phyloP scores from a whole-genome alignment of 139 green algal species.

The Chlamydomonas sp. region DNA sequence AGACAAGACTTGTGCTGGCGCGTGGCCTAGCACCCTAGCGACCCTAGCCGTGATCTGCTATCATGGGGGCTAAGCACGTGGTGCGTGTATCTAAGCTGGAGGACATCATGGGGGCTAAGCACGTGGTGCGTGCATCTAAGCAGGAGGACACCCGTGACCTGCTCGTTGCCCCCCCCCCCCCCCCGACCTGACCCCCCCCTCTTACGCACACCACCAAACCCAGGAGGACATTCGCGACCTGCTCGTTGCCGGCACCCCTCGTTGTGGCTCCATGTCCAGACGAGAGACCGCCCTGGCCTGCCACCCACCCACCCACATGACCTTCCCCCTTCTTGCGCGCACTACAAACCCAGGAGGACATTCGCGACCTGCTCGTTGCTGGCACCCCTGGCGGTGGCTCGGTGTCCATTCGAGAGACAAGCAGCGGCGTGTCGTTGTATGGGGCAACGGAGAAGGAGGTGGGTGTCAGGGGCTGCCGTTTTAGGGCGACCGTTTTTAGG shows the following conservation, averaged over 20 bases:
- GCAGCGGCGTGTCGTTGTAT: conserved; percentile 65
- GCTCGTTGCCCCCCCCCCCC: too few species aligned
- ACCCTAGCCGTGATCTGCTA: too few species aligned
- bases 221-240: conserved; percentile 85
- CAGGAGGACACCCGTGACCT: too few species aligned
- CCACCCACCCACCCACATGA: neutral
- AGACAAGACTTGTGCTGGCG: too few species aligned
- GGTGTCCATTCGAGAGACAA: conserved; percentile 70
- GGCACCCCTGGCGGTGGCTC: conserved; percentile 19
- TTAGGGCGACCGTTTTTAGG: too few species aligned
- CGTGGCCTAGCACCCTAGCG: too few species aligned
- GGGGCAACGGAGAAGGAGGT: conserved; percentile 78
- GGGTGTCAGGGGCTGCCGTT: conserved; percentile 5
- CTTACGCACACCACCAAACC: too few species aligned
- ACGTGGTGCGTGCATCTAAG: too few species aligned
- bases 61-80: too few species aligned
- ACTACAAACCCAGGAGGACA: conserved; percentile 88
- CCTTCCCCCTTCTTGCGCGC: neutral
- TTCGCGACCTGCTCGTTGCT: conserved; percentile 68
- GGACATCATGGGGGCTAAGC: too few species aligned
- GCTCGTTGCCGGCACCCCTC: conserved; percentile 36
- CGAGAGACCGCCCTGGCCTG: conserved; percentile 21
- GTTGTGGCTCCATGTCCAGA: conserved; percentile 51
- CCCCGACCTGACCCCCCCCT: neutral
- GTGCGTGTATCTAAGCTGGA: too few species aligned